Evolutionary conservation across 345 rosid genomes (phyloP).

Genomic region (Triadica sebifera): DNA sequence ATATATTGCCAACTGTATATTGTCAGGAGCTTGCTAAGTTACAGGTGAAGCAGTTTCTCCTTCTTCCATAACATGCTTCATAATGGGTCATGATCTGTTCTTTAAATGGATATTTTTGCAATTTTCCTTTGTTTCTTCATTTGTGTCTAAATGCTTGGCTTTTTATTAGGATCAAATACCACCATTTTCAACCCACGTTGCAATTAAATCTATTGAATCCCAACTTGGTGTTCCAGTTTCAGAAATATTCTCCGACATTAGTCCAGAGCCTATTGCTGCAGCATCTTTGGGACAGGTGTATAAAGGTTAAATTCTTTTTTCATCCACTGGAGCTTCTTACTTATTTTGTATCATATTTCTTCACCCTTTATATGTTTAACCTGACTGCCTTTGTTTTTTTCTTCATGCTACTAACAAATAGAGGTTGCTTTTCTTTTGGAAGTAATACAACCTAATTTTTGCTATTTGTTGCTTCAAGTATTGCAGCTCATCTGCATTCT

Average conservation of each 20-base stretch:
- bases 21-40: constrained; percentile 94
- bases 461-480: constrained; percentile 41
- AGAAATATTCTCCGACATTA: too few relatives aligned
- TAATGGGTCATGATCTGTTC: not conserved
- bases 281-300: constrained; percentile 90
- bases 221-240: constrained; percentile 58
- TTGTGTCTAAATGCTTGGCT: constrained; percentile 17
- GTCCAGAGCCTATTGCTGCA: too few relatives aligned
- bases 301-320: constrained; percentile 63
- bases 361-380: not conserved
- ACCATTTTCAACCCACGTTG: constrained; percentile 74
- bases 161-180: constrained; percentile 85
- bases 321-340: not conserved
- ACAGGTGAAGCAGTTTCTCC: constrained; percentile 48
- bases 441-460: constrained; percentile 28
- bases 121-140: constrained; percentile 4
- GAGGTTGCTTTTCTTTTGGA: constrained; percentile 5
- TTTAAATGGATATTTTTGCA: not conserved
- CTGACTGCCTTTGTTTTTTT: not conserved
- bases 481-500: constrained; percentile 95
- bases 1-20: constrained; percentile 75
- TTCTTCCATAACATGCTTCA: constrained; percentile 1
- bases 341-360: not conserved
- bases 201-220: constrained; percentile 76
- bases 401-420: constrained; percentile 1